Base-by-base conservation (phyloP, 2,329 filamentous ascomycete genomes). In the Venturia oleaginea region DNA sequence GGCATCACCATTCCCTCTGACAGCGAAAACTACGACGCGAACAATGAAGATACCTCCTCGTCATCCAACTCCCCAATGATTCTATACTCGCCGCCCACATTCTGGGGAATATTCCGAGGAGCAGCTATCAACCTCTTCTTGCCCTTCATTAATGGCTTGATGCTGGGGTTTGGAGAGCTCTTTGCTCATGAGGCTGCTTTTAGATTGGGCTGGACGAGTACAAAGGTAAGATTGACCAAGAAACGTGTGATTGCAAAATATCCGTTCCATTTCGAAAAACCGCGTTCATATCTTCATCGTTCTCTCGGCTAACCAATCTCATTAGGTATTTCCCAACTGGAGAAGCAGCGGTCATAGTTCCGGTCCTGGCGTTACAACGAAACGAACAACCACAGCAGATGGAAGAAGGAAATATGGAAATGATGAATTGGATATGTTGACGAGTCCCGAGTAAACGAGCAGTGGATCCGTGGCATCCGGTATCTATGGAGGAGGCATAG, bases 111-210 rank as follows among this genome's bases (percentile, higher is more conserved):
- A 67, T 69, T 97, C 64, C 86, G 93, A 64, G 91, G 94, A 43
- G 91, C 92, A 19, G 92, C 92, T 6, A 99, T 99, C 78, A 99
- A 99, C 75, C 80, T 99, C n/a, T 72, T 99, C 1, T 78, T 99
- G 24, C 94, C 94, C 0, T 99, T 99, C 72, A 86, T 99, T 72
- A 99, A 99, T 78, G 94, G 94, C 59, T 84, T 99, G 81, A 99
- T 99, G 94, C 79, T 99, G 72, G 94, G 94, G 2, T 97, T 99
- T 72, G 94, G 94, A 69, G 94, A 99, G 79, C 79, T 99, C 62
- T 93, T 99, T 76, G 94, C 94, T 64, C 94, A 99, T 73, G 94
- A 99, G 79, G 88, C 91, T 61, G 94, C 94, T 1, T 99, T 93
- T 73, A 82, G 93, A 71, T 79, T 97, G 70, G 94, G 94, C 66